These are phyloP conservation scores for Suhomyces coccinellae DNA, from an alignment of 1,139 yeast genomes.

Conservation along the genomic window DNA sequence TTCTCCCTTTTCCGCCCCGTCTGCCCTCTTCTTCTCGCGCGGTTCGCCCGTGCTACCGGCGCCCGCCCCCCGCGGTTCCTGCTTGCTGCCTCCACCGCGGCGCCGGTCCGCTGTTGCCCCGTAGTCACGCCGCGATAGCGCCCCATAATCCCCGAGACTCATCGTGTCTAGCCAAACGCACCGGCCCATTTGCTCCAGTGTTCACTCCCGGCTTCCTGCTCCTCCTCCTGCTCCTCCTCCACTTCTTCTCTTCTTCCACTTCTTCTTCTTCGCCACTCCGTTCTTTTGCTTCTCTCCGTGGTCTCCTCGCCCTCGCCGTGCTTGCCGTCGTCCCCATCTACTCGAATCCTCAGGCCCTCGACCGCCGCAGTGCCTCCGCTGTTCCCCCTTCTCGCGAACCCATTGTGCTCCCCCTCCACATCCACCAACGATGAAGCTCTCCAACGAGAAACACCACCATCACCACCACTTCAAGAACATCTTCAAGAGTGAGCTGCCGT, in stretches of 20 bases:
- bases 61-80: background rate
- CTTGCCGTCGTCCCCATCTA: too few relatives aligned
- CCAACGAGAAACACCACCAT: slow-evolving; percentile 5
- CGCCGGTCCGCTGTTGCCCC: slow-evolving; percentile 2
- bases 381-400: background rate
- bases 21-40: too few relatives aligned
- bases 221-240: too few relatives aligned
- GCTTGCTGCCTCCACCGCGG: slow-evolving; percentile 1
- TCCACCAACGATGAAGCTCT: slow-evolving; percentile 14
- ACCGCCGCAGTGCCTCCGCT: background rate
- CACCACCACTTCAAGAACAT: slow-evolving; percentile 14
- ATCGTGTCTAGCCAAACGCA: slow-evolving; percentile 2
- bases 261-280: background rate
- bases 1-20: too few relatives aligned
- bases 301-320: background rate
- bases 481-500: slow-evolving; percentile 21
- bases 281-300: background rate
- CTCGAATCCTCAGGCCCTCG: too few relatives aligned
- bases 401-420: background rate
- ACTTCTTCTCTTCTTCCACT: background rate
- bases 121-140: background rate
- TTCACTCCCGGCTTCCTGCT: too few relatives aligned
- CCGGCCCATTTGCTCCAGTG: background rate
- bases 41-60: too few relatives aligned
- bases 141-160: slow-evolving; percentile 5